Percentiles rank a stretch among this genome's conserved stretches.
Conservation (phyloP, 306 rosid genomes). For the Prinsepia uniflora region DNA sequence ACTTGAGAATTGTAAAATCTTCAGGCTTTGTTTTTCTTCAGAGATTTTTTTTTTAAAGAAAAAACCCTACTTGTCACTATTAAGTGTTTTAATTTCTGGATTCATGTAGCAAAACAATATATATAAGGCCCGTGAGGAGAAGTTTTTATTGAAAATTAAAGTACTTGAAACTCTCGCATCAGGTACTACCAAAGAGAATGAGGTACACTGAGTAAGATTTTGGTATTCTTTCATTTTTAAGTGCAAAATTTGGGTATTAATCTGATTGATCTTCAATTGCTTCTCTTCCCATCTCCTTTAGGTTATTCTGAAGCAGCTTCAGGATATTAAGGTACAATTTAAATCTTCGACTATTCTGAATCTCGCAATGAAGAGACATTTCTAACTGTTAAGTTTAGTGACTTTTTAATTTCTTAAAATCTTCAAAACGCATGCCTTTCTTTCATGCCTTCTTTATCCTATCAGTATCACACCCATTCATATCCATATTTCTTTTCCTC, state of each 20-base stretch:
- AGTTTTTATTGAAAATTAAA: conserved; percentile 61
- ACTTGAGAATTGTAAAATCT: conserved; percentile 63
- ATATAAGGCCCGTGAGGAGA: conserved; percentile 78
- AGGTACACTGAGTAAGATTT: conserved; percentile 45
- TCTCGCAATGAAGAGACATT: conserved; percentile 11
- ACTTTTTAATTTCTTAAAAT: background rate
- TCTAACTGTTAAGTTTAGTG: background rate
- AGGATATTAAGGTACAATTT: conserved; percentile 65
- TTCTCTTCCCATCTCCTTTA: conserved; percentile 35
- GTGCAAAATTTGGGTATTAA: background rate
- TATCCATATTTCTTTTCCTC: background rate
- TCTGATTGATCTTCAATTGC: conserved; percentile 23
- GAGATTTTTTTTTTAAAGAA: background rate
- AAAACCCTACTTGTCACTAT: conserved; percentile 22
- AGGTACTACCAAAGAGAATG: conserved; percentile 73
- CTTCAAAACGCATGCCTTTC: background rate
- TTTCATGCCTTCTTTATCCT: background rate
- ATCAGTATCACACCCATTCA: background rate
- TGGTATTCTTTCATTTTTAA: conserved; percentile 14
- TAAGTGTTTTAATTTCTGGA: conserved; percentile 29
- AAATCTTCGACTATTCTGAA: conserved; percentile 20
- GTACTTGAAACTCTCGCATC: conserved; percentile 77
- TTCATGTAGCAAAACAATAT: conserved; percentile 65
- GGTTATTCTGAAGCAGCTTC: conserved; percentile 74
- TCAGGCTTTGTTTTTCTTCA: background rate